Conservation (phyloP, 2,329 filamentous ascomycete species). For the Verruconis gallopava region DNA sequence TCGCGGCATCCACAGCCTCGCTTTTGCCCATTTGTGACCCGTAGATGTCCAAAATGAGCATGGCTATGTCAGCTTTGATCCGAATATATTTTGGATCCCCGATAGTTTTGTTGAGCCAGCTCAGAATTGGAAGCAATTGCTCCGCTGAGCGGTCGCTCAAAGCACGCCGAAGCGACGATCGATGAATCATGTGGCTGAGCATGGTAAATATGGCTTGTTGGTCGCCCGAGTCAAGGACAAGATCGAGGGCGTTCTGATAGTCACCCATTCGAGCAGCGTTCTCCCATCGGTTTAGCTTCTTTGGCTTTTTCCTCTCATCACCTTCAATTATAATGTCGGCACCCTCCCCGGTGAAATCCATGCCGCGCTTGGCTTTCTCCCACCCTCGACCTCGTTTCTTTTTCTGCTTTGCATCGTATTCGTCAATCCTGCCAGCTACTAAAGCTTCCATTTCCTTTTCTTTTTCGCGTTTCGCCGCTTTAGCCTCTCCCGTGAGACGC, state of each 20-base stretch:
- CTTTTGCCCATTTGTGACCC: slow-evolving; percentile 65
- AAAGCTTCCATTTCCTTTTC: slow-evolving; percentile 78
- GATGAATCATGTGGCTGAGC: slow-evolving; percentile 73
- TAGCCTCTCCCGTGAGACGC: slow-evolving; percentile 71
- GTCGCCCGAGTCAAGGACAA: slow-evolving; percentile 43
- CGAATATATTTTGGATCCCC: slow-evolving; percentile 69
- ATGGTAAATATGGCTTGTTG: slow-evolving; percentile 51
- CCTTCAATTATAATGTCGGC: slow-evolving; percentile 80
- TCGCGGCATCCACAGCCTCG: slow-evolving; percentile 55
- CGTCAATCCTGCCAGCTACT: slow-evolving; percentile 62
- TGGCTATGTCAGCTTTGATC: slow-evolving; percentile 69
- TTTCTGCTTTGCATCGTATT: slow-evolving; percentile 58
- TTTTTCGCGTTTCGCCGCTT: slow-evolving; percentile 59
- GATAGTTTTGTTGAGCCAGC: slow-evolving; percentile 72
- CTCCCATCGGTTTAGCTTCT: slow-evolving; percentile 66
- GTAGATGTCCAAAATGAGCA: slow-evolving; percentile 79
- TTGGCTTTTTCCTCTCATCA: slow-evolving; percentile 50
- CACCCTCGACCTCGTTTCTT: slow-evolving; percentile 46
- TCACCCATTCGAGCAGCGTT: slow-evolving; percentile 63
- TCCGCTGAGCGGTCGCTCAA: slow-evolving; percentile 70
- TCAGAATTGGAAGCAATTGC: slow-evolving; percentile 67
- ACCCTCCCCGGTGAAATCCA: slow-evolving; percentile 67
- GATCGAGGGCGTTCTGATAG: slow-evolving; percentile 67
- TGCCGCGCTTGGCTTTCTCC: slow-evolving; percentile 49
- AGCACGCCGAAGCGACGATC: slow-evolving; percentile 69